A percentile compares a stretch with the other conserved stretches of the same genome.
Evolutionary conservation across 345 rosid genomes (phyloP).

Genomic region (Salix purpurea): DNA sequence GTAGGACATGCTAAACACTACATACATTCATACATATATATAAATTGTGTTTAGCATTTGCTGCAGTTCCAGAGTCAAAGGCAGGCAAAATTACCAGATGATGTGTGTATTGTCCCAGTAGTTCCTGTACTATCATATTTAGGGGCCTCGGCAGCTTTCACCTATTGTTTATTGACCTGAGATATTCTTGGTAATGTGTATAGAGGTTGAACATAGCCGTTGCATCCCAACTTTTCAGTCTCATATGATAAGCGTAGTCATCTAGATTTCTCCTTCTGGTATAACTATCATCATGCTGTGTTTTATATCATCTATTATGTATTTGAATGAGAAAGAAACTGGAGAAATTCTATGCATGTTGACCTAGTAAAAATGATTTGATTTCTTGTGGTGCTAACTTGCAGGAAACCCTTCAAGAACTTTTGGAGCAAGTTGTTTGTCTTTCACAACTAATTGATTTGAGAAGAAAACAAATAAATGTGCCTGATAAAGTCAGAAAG

Average conservation of each 20-base stretch:
- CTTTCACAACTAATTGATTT: constrained; percentile 47
- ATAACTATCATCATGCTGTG: neutral
- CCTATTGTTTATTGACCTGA: neutral
- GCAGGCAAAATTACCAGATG: neutral
- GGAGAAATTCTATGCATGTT: too few species aligned
- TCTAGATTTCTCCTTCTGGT: neutral
- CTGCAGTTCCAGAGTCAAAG: neutral
- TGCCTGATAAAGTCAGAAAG: constrained; percentile 40
- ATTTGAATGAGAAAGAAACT: neutral
- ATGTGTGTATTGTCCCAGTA: neutral
- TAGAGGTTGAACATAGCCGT: too few species aligned
- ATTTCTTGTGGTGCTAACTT: neutral
- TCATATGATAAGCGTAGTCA: neutral
- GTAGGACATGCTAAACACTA: neutral
- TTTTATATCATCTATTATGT: neutral
- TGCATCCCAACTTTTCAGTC: neutral
- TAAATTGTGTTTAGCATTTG: neutral
- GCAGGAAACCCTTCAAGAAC: constrained; percentile 65
- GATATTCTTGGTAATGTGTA: too few species aligned
- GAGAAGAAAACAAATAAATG: constrained; percentile 39
- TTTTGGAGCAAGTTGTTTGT: constrained; percentile 64
- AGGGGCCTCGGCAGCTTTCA: neutral
- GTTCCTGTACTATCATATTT: neutral
- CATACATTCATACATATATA: too few species aligned
- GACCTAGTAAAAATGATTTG: neutral